These are phyloP conservation scores for Candida michaelii DNA, from an alignment of 805 yeast genomes.

Conservation along the genomic window DNA sequence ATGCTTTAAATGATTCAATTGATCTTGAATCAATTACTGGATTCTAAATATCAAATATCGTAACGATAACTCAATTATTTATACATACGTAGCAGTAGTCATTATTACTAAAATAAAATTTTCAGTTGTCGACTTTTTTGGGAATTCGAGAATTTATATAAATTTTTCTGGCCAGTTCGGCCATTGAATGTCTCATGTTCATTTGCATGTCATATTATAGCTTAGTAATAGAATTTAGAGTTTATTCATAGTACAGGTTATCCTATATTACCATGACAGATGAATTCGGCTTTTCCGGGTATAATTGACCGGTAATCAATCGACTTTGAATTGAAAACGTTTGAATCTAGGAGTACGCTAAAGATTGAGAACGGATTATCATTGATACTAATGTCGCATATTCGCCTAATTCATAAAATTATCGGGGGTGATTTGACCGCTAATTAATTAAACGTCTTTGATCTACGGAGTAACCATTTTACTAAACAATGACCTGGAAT, in stretches of 20 bases:
- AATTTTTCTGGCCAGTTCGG: slow-evolving; percentile 5
- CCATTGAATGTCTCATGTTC: slow-evolving; percentile 2
- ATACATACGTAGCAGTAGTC: slow-evolving; percentile 7
- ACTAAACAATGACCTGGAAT: too few relatives aligned
- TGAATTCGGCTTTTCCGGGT: background rate
- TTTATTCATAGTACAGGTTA: background rate
- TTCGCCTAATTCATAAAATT: background rate
- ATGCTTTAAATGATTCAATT: background rate
- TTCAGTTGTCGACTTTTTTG: slow-evolving; percentile 7
- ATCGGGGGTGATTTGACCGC: slow-evolving; percentile 1
- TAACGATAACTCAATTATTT: background rate
- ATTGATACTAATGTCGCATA: background rate
- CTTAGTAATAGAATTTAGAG: background rate
- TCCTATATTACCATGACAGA: background rate
- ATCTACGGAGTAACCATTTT: too few relatives aligned
- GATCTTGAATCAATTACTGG: background rate
- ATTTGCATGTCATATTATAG: background rate
- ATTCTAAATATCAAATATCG: background rate
- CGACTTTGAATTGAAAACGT: background rate
- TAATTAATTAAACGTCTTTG: background rate
- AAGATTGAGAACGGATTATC: slow-evolving; percentile 4
- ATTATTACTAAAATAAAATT: slow-evolving; percentile 3
- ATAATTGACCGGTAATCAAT: background rate
- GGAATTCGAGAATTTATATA: slow-evolving; percentile 7
- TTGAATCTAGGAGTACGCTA: background rate